phyloP scores from a whole-genome alignment of 768 basidiomycete genomes.

The Trametes punicea region DNA sequence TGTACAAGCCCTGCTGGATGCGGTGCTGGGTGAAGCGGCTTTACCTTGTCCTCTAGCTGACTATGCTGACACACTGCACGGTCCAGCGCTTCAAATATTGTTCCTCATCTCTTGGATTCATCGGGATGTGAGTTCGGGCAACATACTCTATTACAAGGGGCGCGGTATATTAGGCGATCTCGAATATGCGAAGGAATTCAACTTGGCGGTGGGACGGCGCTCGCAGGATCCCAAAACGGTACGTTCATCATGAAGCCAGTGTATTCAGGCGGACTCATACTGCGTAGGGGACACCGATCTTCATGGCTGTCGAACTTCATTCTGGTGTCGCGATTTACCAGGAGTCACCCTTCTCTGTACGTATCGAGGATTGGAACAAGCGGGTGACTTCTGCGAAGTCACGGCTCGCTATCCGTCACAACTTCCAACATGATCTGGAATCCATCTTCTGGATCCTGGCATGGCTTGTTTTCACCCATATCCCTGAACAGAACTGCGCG shows the following conservation, averaged over 20 bases:
- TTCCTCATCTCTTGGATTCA: not conserved
- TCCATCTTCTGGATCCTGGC: conserved; percentile 5
- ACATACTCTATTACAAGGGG: not conserved
- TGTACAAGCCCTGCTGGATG: not conserved
- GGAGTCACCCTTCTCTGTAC: not conserved
- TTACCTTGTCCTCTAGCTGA: not conserved
- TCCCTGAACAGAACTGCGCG: not conserved
- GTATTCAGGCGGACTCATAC: not conserved
- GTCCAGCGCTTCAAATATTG: conserved; percentile 1
- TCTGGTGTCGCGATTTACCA: not conserved
- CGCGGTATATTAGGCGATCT: not conserved
- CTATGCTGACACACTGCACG: not conserved
- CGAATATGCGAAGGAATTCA: conserved; percentile 2
- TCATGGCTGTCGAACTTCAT: conserved; percentile 1
- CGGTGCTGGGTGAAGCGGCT: not conserved
- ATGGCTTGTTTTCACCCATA: conserved; percentile 1
- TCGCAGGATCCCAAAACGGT: conserved; percentile 5
- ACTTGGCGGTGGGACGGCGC: not conserved
- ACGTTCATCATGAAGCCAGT: not conserved
- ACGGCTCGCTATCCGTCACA: not conserved
- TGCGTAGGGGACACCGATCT: not conserved
- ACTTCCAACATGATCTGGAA: conserved; percentile 2
- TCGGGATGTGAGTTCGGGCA: conserved; percentile 1
- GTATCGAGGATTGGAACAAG: not conserved
- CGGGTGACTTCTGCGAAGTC: not conserved